Conservation (phyloP, 1,284 basidiomycete species). For the Ustilago loliicola region DNA sequence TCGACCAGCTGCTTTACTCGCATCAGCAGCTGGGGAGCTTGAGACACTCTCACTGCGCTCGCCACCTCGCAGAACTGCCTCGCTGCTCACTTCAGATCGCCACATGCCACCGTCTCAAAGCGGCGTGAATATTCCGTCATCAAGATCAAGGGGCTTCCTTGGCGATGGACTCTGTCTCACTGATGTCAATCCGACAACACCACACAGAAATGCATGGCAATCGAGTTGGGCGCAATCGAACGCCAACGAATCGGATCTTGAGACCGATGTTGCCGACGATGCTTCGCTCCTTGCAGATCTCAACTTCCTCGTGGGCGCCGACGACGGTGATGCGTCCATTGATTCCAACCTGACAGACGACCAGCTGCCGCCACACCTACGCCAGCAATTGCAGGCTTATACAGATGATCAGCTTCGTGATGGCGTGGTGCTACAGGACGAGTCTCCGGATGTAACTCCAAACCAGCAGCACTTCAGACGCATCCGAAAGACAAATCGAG, state of each 20-base stretch:
- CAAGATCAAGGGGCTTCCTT: conserved; percentile 38
- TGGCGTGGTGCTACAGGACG: conserved; percentile 41
- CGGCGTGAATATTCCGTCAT: conserved; percentile 12
- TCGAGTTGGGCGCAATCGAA: conserved; percentile 5
- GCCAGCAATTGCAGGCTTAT: conserved; percentile 22
- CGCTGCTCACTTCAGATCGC: conserved; percentile 20
- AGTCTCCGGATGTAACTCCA: conserved; percentile 12
- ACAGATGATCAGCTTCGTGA: conserved; percentile 46
- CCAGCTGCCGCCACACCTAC: conserved; percentile 52
- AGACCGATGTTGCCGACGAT: conserved; percentile 19
- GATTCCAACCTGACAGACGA: conserved; percentile 45
- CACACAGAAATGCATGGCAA: conserved; percentile 4
- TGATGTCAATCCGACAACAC: conserved; percentile 28
- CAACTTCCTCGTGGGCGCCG: conserved; percentile 54
- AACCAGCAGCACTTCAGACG: conserved; percentile 46
- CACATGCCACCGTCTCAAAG: conserved; percentile 3
- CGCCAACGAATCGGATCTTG: not conserved
- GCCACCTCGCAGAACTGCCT: conserved; percentile 28
- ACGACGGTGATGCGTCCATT: conserved; percentile 59
- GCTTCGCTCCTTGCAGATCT: conserved; percentile 52
- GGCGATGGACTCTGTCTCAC: conserved; percentile 56
- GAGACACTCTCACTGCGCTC: conserved; percentile 32
- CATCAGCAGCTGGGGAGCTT: conserved; percentile 24
- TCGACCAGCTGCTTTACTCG: conserved; percentile 21
- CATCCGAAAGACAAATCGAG: conserved; percentile 46